Percentiles rank a stretch among this genome's conserved stretches.
Conservation (phyloP, 139 green algal genomes). For the Chlorella sp. region DNA sequence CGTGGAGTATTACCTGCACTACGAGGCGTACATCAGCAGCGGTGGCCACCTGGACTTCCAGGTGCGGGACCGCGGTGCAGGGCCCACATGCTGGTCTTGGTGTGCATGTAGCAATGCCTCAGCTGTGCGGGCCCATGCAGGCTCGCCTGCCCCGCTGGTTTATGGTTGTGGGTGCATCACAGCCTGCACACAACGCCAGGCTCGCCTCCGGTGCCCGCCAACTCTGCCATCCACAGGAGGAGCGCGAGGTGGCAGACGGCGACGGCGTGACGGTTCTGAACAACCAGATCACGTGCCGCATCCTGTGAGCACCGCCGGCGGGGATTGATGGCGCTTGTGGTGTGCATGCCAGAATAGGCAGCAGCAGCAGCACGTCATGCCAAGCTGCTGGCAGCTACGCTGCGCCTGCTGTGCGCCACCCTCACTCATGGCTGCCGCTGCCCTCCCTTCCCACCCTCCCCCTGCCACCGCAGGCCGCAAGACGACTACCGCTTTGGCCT, state of each 20-base stretch:
- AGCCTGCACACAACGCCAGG: too few relatives aligned
- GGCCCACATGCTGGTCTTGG: too few relatives aligned
- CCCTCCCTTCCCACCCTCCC: not conserved
- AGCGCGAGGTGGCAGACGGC: conserved; percentile 30
- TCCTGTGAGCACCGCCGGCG: conserved; percentile 12
- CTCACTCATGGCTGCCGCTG: not conserved
- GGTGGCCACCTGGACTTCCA: conserved; percentile 45
- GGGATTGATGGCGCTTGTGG: too few relatives aligned
- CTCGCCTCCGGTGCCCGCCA: not conserved
- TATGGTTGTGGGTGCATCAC: too few relatives aligned
- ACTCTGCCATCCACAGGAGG: not conserved
- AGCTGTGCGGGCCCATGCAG: too few relatives aligned
- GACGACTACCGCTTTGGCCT: conserved; percentile 67
- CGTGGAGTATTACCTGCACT: conserved; percentile 46
- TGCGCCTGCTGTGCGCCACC: not conserved
- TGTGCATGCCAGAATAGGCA: not conserved
- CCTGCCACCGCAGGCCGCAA: conserved; percentile 44
- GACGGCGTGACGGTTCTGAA: conserved; percentile 29
- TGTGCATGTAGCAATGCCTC: too few relatives aligned
- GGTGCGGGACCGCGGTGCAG: not conserved
- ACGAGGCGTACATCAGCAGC: conserved; percentile 36
- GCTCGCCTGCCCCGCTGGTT: too few relatives aligned
- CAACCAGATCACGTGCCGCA: conserved; percentile 35
- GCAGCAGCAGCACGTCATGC: not conserved
- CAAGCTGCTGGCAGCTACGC: not conserved